phyloP scores from a whole-genome alignment of 805 yeast species.

The Pichia californica region DNA sequence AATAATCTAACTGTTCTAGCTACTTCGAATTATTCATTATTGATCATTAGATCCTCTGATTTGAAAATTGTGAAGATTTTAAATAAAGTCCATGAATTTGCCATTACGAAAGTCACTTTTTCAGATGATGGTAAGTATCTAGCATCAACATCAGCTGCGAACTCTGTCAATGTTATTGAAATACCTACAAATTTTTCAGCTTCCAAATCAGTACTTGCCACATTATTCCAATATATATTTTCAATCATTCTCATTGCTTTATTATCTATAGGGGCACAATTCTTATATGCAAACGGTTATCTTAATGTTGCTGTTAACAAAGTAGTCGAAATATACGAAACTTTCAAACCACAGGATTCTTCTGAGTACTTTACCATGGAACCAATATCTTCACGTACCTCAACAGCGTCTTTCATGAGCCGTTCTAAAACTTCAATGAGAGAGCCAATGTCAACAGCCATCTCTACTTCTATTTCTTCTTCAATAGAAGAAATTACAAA shows the following conservation, averaged over 20 bases:
- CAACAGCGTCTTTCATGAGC: background rate
- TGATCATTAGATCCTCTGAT: slow-evolving; percentile 45
- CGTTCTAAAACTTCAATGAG: no score
- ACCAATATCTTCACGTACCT: slow-evolving; percentile 15
- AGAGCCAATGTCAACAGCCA: no score
- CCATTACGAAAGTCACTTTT: slow-evolving; percentile 67
- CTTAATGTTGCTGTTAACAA: slow-evolving; percentile 18
- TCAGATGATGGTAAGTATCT: slow-evolving; percentile 61
- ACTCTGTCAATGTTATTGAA: slow-evolving; percentile 55
- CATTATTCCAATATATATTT: slow-evolving; percentile 23
- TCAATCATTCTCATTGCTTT: slow-evolving; percentile 21
- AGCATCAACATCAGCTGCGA: slow-evolving; percentile 74
- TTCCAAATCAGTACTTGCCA: slow-evolving; percentile 31
- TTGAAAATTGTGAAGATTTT: slow-evolving; percentile 46
- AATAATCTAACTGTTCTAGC: slow-evolving; percentile 47
- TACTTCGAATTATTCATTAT: slow-evolving; percentile 61
- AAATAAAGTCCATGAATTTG: slow-evolving; percentile 65
- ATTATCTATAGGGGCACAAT: slow-evolving; percentile 24
- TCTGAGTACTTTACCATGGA: slow-evolving; percentile 30
- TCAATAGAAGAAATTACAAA: background rate
- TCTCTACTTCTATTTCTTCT: no score
- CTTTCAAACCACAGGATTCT: slow-evolving; percentile 26
- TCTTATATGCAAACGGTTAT: slow-evolving; percentile 25
- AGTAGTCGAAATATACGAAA: slow-evolving; percentile 17
- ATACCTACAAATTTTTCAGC: slow-evolving; percentile 47